Evolutionary conservation across 2,329 filamentous ascomycete genomes (phyloP), one percentile per base, ranked within the genome.

Genomic region (Ophiostoma piceae): DNA sequence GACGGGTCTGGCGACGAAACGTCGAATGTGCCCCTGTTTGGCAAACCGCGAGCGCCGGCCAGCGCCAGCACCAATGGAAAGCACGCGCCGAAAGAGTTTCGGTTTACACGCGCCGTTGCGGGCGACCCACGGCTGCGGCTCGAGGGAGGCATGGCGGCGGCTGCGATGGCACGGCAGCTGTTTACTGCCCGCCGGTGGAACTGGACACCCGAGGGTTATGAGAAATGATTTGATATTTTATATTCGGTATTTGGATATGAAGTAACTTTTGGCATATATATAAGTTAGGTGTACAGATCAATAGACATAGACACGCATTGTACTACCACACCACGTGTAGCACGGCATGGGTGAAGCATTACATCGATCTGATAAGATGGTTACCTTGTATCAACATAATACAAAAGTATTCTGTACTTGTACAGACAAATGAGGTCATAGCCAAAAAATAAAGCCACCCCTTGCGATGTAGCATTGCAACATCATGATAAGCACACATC

Each of bases 131-230:
- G 84, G 16, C 74, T 87, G 65, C 80, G 82, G 12, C 81, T 81
- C 64, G 82, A 84, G 71, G 82, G 83, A 16, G 78, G 79, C 16
- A 77, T 87, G 72, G 84, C 82, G 47, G 79, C 80, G 2, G 84
- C 87, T 60, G 80, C 80, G 71, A 80, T 86, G 76, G 83, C 85
- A 0, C 82, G 79, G 71, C 78, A 77, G 8, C 76, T 89, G 6
- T 89, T 89, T 72, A 86, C 84, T 11, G 84, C 86, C 0, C 78
- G 81, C 16, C 79, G 78, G 68, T 89, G 87, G 87, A 81, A 88
- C 73, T 89, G 87, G 87, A 86, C 84, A 16, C 83, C 84, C 0
- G 84, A 86, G 72, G 73, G 80, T 11, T 78, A 68, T 71, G 4
- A 32, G 19, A 26, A 29, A 29, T 29, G 22, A 37, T 5, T 22